Base-by-base conservation (phyloP, 2,329 filamentous ascomycete species). In the Claviceps sp. region DNA sequence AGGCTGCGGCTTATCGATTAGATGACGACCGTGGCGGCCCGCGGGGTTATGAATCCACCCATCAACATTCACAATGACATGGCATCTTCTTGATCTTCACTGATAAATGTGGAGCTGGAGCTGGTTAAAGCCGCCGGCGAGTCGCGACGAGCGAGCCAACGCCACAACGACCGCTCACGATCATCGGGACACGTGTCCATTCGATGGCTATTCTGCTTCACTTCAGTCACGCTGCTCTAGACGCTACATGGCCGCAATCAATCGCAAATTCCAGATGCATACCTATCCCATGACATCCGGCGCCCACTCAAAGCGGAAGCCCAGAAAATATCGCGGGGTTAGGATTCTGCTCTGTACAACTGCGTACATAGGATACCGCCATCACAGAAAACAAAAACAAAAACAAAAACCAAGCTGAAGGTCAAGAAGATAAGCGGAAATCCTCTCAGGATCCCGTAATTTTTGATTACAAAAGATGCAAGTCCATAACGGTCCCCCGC, bases 1-100 rank as follows among this genome's bases (percentile, higher is more conserved):
- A 20, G 37, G 50, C 37, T 22, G 4, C 26, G 18, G 24, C 43
- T 30, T 53, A 53, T 51, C 52, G 48, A 53, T 53, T 53, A 53
- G 48, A 51, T 48, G 22, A 50, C 43, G 18, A 16, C 14, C 34
- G 34, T 37, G 41, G 20, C 41, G 18, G 41, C 18, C 26, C 26
- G 14, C 26, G n/a, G 22, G 18, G 18, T 8, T 16, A 8, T 9
- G 7, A n/a, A 18, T 41, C 16, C n/a, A 40, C 5, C 47, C 18
- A 20, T 43, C 20, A 9, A 20, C 41, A 24, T 18, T 16, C 13
- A 38, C n/a, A n/a, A n/a, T n/a, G n/a, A n/a, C 37, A 38, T 18
- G 14, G 14, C 38, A 40, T 18, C 18, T 18, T 18, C 18, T 18
- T 18, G 18, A 18, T 9, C 40, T 8, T 42, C 6, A 22, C 6